Evolutionary conservation across 306 rosid species (phyloP).

Genomic region (Acacia crassicarpa): DNA sequence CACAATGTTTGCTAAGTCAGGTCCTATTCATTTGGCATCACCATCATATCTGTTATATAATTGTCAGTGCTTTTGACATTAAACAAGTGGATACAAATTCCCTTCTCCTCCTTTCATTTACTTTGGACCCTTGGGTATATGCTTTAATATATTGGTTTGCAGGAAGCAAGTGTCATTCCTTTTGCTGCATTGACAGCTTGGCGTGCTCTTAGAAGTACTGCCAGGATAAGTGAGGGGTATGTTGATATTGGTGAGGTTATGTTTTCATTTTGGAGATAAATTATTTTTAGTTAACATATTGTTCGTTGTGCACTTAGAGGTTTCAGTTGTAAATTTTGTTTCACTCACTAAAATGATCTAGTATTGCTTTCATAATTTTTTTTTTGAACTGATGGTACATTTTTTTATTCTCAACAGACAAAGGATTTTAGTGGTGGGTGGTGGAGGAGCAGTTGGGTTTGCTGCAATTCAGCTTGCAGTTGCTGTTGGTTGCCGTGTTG

Average conservation of each 20-base stretch:
- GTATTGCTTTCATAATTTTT: background rate
- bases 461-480: slow-evolving; percentile 85
- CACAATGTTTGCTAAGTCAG: slow-evolving; percentile 12
- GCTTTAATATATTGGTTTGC: slow-evolving; percentile 21
- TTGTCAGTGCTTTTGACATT: slow-evolving; percentile 21
- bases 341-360: slow-evolving; percentile 13
- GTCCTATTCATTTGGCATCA: slow-evolving; percentile 11
- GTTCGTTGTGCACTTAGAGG: slow-evolving; percentile 1
- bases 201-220: slow-evolving; percentile 91
- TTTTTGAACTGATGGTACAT: slow-evolving; percentile 31
- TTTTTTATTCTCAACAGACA: slow-evolving; percentile 50
- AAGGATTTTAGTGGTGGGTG: slow-evolving; percentile 85
- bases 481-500: slow-evolving; percentile 76
- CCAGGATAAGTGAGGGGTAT: slow-evolving; percentile 92
- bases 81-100: background rate
- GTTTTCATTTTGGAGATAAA: slow-evolving; percentile 7
- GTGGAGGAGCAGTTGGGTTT: slow-evolving; percentile 98
- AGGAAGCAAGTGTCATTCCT: slow-evolving; percentile 96
- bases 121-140: slow-evolving; percentile 22
- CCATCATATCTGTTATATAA: slow-evolving; percentile 10
- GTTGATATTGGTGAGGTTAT: slow-evolving; percentile 28
- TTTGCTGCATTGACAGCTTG: slow-evolving; percentile 98
- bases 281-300: background rate
- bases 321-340: slow-evolving; percentile 10
- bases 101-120: background rate